Conservation (phyloP, 345 rosid species). For the Citropsis articulata region DNA sequence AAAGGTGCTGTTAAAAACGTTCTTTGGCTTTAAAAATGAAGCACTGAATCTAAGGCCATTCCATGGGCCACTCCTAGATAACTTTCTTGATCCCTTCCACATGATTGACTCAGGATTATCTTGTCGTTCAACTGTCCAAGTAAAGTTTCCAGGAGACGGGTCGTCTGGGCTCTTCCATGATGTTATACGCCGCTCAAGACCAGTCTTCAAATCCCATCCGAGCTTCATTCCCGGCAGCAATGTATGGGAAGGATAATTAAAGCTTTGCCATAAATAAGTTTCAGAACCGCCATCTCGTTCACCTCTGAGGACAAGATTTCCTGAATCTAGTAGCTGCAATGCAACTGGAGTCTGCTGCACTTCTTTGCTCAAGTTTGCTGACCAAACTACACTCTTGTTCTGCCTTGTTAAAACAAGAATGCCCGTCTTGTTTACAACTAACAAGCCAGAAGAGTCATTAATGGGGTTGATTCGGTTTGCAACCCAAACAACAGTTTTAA, state of each 20-base stretch:
- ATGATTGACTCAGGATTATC: slow-evolving; percentile 36
- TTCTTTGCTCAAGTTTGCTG: no score
- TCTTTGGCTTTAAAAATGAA: slow-evolving; percentile 18
- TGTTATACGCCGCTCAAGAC: slow-evolving; percentile 26
- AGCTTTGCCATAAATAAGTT: slow-evolving; percentile 16
- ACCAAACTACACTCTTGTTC: no score
- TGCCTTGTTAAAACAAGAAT: slow-evolving; percentile 8
- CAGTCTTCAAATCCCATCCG: slow-evolving; percentile 39
- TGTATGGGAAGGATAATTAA: slow-evolving; percentile 53
- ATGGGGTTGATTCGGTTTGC: slow-evolving; percentile 45
- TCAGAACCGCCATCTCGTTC: no score
- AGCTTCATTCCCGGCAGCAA: slow-evolving; percentile 49
- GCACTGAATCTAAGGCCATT: slow-evolving; percentile 39
- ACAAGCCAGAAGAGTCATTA: slow-evolving; percentile 33
- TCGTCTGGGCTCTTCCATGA: slow-evolving; percentile 46
- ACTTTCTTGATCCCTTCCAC: slow-evolving; percentile 7
- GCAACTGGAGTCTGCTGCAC: no score
- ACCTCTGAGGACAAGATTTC: no score
- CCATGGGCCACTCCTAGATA: slow-evolving; percentile 44
- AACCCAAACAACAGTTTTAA: slow-evolving; percentile 45
- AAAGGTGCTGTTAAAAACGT: slow-evolving; percentile 20
- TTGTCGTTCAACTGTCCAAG: slow-evolving; percentile 22
- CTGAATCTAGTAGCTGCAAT: no score
- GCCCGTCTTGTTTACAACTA: slow-evolving; percentile 22
- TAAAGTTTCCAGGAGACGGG: slow-evolving; percentile 39